A percentile compares a stretch with the other conserved stretches of the same genome.
Conservation (phyloP, 805 yeast species). For the Cyberlindnera euphorbiiphila region DNA sequence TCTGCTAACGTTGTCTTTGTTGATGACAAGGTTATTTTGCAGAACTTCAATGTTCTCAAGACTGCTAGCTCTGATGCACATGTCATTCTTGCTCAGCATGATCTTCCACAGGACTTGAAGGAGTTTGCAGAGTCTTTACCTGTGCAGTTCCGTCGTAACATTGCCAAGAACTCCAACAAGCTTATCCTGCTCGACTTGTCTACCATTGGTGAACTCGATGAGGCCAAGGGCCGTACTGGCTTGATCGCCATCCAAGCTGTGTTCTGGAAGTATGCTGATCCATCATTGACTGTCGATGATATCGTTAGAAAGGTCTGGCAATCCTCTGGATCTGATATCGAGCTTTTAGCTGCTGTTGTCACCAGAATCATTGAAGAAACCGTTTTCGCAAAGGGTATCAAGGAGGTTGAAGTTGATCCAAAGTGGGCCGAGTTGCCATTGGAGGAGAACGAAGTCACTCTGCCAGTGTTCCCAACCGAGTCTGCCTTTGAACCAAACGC, state of each 20-base stretch:
- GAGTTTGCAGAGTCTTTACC: constrained; percentile 55
- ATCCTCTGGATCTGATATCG: constrained; percentile 79
- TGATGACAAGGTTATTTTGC: constrained; percentile 53
- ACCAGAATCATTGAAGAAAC: constrained; percentile 57
- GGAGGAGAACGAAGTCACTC: constrained; percentile 34
- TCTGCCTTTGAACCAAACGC: constrained; percentile 65
- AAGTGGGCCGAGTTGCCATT: constrained; percentile 26
- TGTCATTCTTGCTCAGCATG: constrained; percentile 42
- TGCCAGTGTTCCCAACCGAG: constrained; percentile 57
- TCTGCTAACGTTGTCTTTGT: constrained; percentile 63
- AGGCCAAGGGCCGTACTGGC: constrained; percentile 70
- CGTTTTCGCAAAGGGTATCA: constrained; percentile 42
- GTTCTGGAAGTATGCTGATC: constrained; percentile 71
- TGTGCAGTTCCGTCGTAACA: constrained; percentile 43
- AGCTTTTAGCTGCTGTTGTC: constrained; percentile 68
- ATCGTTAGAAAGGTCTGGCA: constrained; percentile 75
- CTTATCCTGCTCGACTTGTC: constrained; percentile 60
- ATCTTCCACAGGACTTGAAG: constrained; percentile 35
- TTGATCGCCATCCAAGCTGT: constrained; percentile 75
- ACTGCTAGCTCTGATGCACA: constrained; percentile 54
- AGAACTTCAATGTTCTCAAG: constrained; percentile 57
- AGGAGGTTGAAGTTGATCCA: constrained; percentile 31
- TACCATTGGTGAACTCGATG: constrained; percentile 60
- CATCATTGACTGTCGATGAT: constrained; percentile 53
- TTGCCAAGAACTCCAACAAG: constrained; percentile 49